phyloP scores from a whole-genome alignment of 2,329 filamentous ascomycete species.

The Penicillium sp. region DNA sequence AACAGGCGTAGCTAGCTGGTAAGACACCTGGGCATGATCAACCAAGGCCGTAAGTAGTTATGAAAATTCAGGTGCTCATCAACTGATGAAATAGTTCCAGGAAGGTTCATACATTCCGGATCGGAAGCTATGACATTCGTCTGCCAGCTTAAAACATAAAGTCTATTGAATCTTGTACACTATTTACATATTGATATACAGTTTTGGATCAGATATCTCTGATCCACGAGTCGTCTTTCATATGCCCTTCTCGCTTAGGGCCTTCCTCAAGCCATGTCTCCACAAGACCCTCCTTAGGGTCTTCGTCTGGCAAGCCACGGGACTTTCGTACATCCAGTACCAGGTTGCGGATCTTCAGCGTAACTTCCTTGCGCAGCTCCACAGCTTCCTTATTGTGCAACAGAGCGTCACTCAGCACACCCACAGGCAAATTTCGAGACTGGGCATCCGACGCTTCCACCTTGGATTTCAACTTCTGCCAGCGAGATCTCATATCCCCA shows the following conservation, averaged over 20 bases:
- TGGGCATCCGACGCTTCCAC: constrained; percentile 48
- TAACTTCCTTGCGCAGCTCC: constrained; percentile 75
- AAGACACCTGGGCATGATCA: too few relatives aligned
- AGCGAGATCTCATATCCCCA: constrained; percentile 71
- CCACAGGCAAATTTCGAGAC: constrained; percentile 42
- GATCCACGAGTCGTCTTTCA: constrained; percentile 62
- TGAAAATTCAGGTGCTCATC: too few relatives aligned
- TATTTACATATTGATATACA: constrained; percentile 4
- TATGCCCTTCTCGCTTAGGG: constrained; percentile 54
- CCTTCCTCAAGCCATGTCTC: constrained; percentile 74
- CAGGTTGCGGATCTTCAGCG: constrained; percentile 72
- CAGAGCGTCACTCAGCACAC: constrained; percentile 64
- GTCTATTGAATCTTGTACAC: constrained; percentile 2
- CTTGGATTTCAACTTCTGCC: constrained; percentile 65
- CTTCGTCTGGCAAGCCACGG: constrained; percentile 75
- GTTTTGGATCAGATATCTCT: constrained; percentile 51
- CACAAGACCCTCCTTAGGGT: constrained; percentile 72
- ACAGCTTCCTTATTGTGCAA: constrained; percentile 73
- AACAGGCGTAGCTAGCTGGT: too few relatives aligned
- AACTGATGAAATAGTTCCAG: neutral
- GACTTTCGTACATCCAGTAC: constrained; percentile 74
- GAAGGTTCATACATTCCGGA: neutral
- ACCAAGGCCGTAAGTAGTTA: too few relatives aligned
- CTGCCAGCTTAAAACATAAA: neutral
- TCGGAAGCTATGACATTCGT: neutral